A percentile compares a stretch with the other conserved stretches of the same genome.
Conservation (phyloP, 1,284 basidiomycete species). For the Ceraceosorus guamensis region DNA sequence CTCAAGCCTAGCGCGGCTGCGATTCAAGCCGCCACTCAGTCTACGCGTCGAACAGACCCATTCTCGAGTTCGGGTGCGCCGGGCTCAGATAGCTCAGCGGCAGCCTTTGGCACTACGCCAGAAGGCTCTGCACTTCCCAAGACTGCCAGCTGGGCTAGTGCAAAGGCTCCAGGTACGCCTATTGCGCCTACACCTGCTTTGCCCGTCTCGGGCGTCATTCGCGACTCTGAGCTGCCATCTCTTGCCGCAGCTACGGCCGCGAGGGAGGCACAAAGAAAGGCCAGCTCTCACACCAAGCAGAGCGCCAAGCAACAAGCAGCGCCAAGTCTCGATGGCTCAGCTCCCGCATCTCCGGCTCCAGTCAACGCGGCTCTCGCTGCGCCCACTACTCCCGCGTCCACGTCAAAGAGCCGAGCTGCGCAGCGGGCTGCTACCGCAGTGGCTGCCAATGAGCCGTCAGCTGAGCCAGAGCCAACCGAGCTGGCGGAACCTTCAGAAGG, state of each 20-base stretch:
- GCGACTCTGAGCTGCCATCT: slow-evolving; percentile 37
- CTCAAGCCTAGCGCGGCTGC: not conserved
- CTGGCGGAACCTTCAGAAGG: no score
- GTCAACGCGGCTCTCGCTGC: slow-evolving; percentile 16
- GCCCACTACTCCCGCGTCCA: not conserved
- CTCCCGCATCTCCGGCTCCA: slow-evolving; percentile 5
- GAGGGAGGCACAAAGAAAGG: slow-evolving; percentile 13
- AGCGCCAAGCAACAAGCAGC: slow-evolving; percentile 3
- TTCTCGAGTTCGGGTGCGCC: no score
- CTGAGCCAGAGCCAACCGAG: not conserved
- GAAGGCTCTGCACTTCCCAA: slow-evolving; percentile 43
- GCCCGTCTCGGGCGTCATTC: slow-evolving; percentile 23
- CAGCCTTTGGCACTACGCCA: no score
- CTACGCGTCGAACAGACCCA: no score
- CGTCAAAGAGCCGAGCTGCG: no score
- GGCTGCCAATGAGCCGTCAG: not conserved
- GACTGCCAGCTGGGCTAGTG: slow-evolving; percentile 40
- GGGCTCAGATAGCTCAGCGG: no score
- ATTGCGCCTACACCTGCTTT: slow-evolving; percentile 2
- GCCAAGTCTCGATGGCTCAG: no score
- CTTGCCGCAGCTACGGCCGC: slow-evolving; percentile 26
- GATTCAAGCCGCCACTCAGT: no score
- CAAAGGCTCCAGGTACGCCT: slow-evolving; percentile 31
- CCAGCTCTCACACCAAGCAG: slow-evolving; percentile 21
- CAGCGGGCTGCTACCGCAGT: not conserved